Conservation (phyloP, 2,329 filamentous ascomycete genomes). For the Lachnellula willkommii region DNA sequence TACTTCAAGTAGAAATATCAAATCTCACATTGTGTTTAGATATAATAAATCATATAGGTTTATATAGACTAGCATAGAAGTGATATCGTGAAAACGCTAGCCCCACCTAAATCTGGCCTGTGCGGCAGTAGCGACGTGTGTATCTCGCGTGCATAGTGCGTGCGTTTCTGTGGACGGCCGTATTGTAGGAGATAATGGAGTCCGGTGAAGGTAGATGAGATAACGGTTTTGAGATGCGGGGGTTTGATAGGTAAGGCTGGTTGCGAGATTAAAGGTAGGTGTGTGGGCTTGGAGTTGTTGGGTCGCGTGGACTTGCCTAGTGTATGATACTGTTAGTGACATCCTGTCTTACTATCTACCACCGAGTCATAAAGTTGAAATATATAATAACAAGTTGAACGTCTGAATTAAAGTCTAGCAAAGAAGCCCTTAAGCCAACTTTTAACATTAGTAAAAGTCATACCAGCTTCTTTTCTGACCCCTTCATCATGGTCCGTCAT, state of each 20-base stretch:
- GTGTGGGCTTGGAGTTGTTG: neutral
- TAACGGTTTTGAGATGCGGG: neutral
- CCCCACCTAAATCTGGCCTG: too few species aligned
- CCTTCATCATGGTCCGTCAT: conserved; percentile 18
- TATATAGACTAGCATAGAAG: too few species aligned
- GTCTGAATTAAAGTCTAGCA: neutral
- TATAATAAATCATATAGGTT: too few species aligned
- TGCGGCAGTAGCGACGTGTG: too few species aligned
- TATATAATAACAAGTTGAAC: neutral
- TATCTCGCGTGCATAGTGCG: too few species aligned
- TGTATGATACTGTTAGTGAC: neutral
- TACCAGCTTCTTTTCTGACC: too few species aligned
- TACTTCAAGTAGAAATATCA: too few species aligned
- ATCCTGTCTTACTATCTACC: neutral
- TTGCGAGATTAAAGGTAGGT: neutral
- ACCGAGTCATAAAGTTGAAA: neutral
- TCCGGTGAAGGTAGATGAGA: neutral
- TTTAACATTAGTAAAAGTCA: neutral
- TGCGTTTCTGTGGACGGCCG: too few species aligned
- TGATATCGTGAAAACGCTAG: too few species aligned
- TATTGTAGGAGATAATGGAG: neutral
- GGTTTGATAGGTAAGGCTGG: neutral
- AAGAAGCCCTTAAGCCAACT: too few species aligned
- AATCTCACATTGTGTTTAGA: too few species aligned
- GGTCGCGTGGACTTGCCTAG: neutral